Evolutionary conservation across 352 stramenopile species (phyloP), one percentile per base, ranked within the genome.

Genomic region (Phytophthora sojae): DNA sequence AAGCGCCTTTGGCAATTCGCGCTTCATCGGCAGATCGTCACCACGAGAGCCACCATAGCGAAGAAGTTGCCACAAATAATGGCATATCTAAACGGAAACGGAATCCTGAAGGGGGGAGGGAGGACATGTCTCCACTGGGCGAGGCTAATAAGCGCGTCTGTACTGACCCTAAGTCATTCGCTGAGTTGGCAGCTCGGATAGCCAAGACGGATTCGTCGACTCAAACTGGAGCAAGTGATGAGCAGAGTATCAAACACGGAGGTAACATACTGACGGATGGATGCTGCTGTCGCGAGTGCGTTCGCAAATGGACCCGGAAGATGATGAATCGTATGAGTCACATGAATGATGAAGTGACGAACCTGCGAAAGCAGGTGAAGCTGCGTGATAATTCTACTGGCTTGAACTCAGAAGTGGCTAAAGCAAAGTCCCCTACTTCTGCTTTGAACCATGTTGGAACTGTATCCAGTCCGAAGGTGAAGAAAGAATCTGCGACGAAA

Each of bases 231-330:
- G 17, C 50, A 6, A 47, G 9, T 15, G 29, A 49, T 39, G 12
- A 37, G 23, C 58, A 23, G 14, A 64, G 57, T 17, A 4, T 23
- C 32, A 51, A 42, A 2, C 62, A 64, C 26, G 62, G 54, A 26
- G 62, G 62, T 6, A 45, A 64, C 26, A 64, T 69, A 26, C 19
- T 64, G 37, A 64, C 55, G 9, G 62, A 64, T 32, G 62, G 62
- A 6, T 69, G 54, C 7, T 69, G 62, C 21, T 69, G 62, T 57
- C 62, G 62, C 9, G 30, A 64, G 9, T 64, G 62, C 29, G 62
- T 69, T 21, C 55, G 62, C 17, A 52, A 52, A 12, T 69, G 62
- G 62, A 64, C 62, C 4, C 19, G 54, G 25, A 69, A 30, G 26
- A 64, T 69, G 54, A 30, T 45, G 42, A 69, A 26, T n/a, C 62